Conservation (phyloP, 2,329 filamentous ascomycete species). For the Magnaporthiopsis rhizophila region DNA sequence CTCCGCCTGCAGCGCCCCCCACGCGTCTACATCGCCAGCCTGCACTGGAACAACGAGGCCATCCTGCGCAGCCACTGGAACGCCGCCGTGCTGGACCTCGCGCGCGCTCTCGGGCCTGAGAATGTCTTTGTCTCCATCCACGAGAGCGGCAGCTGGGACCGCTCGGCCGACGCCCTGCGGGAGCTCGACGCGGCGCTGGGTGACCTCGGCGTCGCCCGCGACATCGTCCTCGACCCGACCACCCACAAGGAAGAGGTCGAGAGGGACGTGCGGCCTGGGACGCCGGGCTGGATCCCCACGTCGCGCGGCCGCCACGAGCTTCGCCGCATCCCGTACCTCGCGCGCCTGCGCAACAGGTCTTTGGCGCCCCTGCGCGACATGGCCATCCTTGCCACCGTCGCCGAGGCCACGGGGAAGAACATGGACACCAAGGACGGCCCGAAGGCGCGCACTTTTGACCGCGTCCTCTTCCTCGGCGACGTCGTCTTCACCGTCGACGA, state of each 20-base stretch:
- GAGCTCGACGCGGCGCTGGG: conserved; percentile 48
- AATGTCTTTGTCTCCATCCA: conserved; percentile 60
- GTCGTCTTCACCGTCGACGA: conserved; percentile 43
- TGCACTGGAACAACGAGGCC: conserved; percentile 58
- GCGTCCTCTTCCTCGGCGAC: conserved; percentile 53
- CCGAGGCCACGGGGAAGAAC: not conserved
- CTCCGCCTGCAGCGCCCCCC: conserved; percentile 4
- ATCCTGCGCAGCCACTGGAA: conserved; percentile 55
- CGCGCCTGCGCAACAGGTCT: conserved; percentile 53
- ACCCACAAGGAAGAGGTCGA: conserved; percentile 51
- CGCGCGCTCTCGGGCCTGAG: conserved; percentile 46
- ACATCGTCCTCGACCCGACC: conserved; percentile 22
- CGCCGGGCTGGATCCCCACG: conserved; percentile 53
- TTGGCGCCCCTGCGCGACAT: conserved; percentile 50
- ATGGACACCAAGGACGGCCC: conserved; percentile 14
- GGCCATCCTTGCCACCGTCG: conserved; percentile 8
- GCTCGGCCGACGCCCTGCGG: conserved; percentile 53
- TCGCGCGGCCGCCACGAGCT: conserved; percentile 44
- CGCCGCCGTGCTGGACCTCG: conserved; percentile 46
- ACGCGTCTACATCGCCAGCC: conserved; percentile 54
- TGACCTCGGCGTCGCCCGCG: conserved; percentile 31
- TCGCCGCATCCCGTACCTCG: conserved; percentile 60
- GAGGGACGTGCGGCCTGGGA: conserved; percentile 23
- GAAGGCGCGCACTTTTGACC: conserved; percentile 36
- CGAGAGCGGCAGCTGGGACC: conserved; percentile 61